Conservation (phyloP, 495 filamentous ascomycete genomes). For the Tuber brumale region DNA sequence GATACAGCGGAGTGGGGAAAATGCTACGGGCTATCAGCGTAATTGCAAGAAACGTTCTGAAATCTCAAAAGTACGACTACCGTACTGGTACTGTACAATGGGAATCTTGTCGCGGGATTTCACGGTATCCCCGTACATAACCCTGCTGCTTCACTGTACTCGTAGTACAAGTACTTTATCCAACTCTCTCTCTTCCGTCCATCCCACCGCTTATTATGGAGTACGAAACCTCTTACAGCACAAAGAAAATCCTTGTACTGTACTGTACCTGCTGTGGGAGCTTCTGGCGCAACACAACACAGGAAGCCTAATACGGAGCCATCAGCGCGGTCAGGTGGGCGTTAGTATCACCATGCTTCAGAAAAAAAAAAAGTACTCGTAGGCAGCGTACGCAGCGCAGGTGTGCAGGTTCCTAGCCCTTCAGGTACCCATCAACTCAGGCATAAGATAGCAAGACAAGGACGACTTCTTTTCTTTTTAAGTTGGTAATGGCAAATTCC, state of each 20-base stretch:
- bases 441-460: too few species aligned
- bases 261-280: background rate
- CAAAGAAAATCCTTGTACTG: background rate
- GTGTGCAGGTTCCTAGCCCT: too few species aligned
- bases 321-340: background rate
- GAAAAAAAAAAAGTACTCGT: background rate
- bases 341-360: background rate
- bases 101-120: background rate
- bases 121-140: background rate
- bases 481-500: too few species aligned
- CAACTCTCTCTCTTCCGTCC: background rate
- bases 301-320: background rate
- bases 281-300: background rate
- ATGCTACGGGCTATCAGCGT: too few species aligned
- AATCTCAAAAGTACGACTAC: background rate
- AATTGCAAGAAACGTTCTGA: background rate
- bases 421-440: too few species aligned
- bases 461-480: too few species aligned
- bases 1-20: too few species aligned
- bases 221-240: background rate
- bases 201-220: background rate
- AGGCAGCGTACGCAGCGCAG: background rate
- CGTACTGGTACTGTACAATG: background rate
- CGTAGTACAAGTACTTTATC: background rate
- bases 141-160: background rate